These are phyloP conservation scores for Gossypioides kirkii DNA, from an alignment of 345 rosid genomes.

Conservation along the genomic window DNA sequence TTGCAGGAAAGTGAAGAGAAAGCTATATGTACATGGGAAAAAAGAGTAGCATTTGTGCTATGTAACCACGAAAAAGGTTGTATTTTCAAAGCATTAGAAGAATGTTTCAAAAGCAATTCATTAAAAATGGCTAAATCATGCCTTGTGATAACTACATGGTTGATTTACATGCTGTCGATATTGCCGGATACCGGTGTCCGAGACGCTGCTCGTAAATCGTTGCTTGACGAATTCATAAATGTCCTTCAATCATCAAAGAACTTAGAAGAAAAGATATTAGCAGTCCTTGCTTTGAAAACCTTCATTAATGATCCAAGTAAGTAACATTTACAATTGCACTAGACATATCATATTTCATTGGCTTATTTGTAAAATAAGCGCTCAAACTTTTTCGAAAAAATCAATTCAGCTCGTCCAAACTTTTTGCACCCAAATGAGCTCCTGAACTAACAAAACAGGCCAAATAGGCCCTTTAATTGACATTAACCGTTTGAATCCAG, in stretches of 20 bases:
- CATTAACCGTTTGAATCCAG: no score
- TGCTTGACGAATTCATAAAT: conserved; percentile 52
- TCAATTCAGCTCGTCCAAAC: no score
- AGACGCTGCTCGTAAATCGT: conserved; percentile 35
- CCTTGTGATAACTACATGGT: conserved; percentile 58
- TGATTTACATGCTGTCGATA: conserved; percentile 45
- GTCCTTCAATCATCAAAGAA: conserved; percentile 59
- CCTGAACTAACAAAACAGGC: no score
- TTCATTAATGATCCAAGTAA: conserved; percentile 49
- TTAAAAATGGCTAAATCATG: conserved; percentile 47
- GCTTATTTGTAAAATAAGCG: no score
- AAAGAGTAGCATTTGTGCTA: conserved; percentile 45
- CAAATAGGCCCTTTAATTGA: no score
- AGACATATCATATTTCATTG: no score
- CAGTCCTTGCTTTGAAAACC: conserved; percentile 53
- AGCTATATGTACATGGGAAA: conserved; percentile 53
- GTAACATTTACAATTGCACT: not conserved
- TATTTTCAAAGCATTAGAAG: conserved; percentile 57
- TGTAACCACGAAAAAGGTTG: conserved; percentile 66
- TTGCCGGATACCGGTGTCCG: conserved; percentile 56
- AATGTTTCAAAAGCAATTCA: conserved; percentile 58
- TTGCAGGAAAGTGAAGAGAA: conserved; percentile 53
- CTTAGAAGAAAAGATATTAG: conserved; percentile 58
- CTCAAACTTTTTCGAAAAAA: no score
- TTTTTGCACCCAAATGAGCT: no score